Evolutionary conservation across 495 filamentous ascomycete genomes (phyloP).

Genomic region (Trichoderma gamsii): DNA sequence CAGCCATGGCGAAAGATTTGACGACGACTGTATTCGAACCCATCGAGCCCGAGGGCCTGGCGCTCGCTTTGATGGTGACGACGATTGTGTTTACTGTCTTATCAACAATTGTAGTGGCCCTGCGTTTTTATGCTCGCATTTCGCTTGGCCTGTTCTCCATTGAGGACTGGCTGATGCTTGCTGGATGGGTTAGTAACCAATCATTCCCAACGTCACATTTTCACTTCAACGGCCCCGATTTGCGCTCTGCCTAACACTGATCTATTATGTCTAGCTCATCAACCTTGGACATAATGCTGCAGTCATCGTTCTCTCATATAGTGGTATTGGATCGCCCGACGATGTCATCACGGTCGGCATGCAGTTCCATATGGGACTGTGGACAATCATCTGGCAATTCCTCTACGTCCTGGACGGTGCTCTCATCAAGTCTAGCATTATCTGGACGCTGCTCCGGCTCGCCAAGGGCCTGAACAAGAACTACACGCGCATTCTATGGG

Average conservation of each 20-base stretch:
- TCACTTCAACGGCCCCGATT: too few species aligned
- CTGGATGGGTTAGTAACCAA: not conserved
- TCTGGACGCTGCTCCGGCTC: not conserved
- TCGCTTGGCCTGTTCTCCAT: not conserved
- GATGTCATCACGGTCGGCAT: slow-evolving; percentile 7
- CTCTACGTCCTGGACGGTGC: not conserved
- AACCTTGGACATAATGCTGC: slow-evolving; percentile 8
- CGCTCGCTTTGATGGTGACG: not conserved
- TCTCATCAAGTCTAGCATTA: slow-evolving; percentile 6
- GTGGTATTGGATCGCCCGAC: not conserved
- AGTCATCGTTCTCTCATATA: slow-evolving; percentile 1
- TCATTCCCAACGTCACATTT: too few species aligned
- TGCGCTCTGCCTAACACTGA: not conserved
- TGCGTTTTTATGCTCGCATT: not conserved
- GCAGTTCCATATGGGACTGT: slow-evolving; percentile 6
- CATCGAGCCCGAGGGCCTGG: slow-evolving; percentile 1
- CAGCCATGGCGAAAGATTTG: slow-evolving; percentile 1
- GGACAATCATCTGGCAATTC: slow-evolving; percentile 9
- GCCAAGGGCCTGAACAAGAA: not conserved
- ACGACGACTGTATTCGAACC: slow-evolving; percentile 5
- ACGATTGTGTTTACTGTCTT: not conserved
- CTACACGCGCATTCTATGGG: slow-evolving; percentile 4
- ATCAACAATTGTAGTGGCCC: not conserved
- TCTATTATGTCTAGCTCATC: not conserved
- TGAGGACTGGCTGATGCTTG: slow-evolving; percentile 8